Percentiles rank a stretch among this genome's conserved stretches.
phyloP scores from a whole-genome alignment of 1,284 basidiomycete species.

The Sporisorium sorghi region DNA sequence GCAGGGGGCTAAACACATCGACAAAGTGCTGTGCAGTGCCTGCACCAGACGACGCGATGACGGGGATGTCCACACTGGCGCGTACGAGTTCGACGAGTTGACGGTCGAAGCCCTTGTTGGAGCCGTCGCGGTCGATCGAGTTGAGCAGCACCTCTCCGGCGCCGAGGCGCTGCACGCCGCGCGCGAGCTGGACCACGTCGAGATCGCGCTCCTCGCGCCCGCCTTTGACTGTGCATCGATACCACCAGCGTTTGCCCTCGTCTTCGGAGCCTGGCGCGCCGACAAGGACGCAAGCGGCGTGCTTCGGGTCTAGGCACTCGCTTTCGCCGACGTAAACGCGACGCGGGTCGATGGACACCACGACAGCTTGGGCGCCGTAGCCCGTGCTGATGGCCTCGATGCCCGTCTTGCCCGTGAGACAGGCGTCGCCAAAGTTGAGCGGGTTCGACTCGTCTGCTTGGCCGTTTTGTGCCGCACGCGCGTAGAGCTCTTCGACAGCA shows the following conservation, averaged over 20 bases:
- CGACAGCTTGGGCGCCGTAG: conserved; percentile 97
- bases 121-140: conserved; percentile 96
- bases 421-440: conserved; percentile 48
- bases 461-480: conserved; percentile 79
- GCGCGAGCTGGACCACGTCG: conserved; percentile 91
- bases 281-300: conserved; percentile 55
- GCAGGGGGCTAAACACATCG: conserved; percentile 73
- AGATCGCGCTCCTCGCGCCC: conserved; percentile 87
- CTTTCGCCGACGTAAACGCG: conserved; percentile 82
- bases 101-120: conserved; percentile 90
- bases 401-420: conserved; percentile 74
- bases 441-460: conserved; percentile 66
- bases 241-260: conserved; percentile 86
- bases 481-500: conserved; percentile 83
- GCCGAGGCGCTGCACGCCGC: conserved; percentile 87
- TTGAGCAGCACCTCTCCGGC: conserved; percentile 96
- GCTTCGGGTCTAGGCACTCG: conserved; percentile 71
- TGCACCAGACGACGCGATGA: conserved; percentile 91
- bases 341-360: conserved; percentile 95
- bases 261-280: conserved; percentile 73
- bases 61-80: conserved; percentile 83
- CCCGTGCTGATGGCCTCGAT: conserved; percentile 91
- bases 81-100: conserved; percentile 82
- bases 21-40: conserved; percentile 85
- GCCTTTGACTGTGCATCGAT: conserved; percentile 95